Evolutionary conservation across 495 filamentous ascomycete species (phyloP), one percentile per base, ranked within the genome.

Genomic region (Aspergillus asperescens): DNA sequence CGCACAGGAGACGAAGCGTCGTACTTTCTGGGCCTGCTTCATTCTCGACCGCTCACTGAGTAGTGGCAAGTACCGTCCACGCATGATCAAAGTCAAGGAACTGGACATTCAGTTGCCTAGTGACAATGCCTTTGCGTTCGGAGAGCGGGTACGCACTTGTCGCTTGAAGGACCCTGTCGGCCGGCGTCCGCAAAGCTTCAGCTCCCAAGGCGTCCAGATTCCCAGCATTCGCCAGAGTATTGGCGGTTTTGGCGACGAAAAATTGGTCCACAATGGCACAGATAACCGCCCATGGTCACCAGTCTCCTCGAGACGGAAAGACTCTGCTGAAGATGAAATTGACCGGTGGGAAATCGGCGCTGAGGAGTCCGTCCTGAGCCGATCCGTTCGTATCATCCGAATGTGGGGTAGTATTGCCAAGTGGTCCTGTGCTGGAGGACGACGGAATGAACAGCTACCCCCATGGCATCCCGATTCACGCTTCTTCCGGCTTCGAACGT

Each of bases 11-110:
- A 81, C 89, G 13, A 78, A 82, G 59, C 80, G 89, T 28, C 83
- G 89, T 22, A 92, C 89, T 4, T 89, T 92, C 64, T 95, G 88
- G 78, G 88, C 88, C 49, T 89, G 87, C 55, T 87, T 91, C 57
- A 82, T 92, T 46, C 77, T 94, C 54, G 89, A 95, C 62, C 80
- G 88, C 12, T 85, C 87, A 61, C 68, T 93, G 27, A 82, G 84
- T 46, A 88, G 84, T 59, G 88, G 88, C 20, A 85, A 87, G 58
- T 83, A 84, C 53, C 78, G 88, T 7, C 82, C 84, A 1, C 79
- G 81, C 13, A 87, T 87, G 71, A 79, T 90, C 49, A 74, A 76
- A 16, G 75, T 81, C 15, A 79, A 83, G 40, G 85, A 89, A 44
- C 70, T 90, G 24, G 78, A 57, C 27, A 74, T 76, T 27, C 73